phyloP scores from a whole-genome alignment of 768 basidiomycete species.

The Leccinum disarticulatum region DNA sequence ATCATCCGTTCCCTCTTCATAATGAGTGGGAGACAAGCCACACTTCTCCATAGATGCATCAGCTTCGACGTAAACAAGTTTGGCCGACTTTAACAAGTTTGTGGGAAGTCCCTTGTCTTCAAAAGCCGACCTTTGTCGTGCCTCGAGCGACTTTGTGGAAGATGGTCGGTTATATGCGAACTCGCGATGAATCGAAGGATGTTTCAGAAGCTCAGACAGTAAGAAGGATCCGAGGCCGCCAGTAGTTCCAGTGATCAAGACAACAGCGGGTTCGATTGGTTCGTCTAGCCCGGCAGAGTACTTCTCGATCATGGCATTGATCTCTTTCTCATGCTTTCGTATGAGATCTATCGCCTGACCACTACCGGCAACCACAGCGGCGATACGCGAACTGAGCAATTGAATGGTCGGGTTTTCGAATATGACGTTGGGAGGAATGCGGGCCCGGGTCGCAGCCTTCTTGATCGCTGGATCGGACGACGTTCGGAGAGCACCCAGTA shows the following conservation, averaged over 20 bases:
- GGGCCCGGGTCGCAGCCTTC: constrained; percentile 16
- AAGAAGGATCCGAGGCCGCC: constrained; percentile 41
- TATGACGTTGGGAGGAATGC: constrained; percentile 35
- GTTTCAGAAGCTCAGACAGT: constrained; percentile 29
- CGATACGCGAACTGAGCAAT: constrained; percentile 30
- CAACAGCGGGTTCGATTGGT: constrained; percentile 20
- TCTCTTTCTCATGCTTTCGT: constrained; percentile 19
- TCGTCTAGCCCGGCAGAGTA: constrained; percentile 29
- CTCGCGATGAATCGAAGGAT: constrained; percentile 23
- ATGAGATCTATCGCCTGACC: not conserved
- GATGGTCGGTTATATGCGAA: constrained; percentile 37
- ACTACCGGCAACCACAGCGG: constrained; percentile 4
- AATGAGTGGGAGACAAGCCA: constrained; percentile 26
- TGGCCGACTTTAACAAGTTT: constrained; percentile 26
- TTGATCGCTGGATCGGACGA: constrained; percentile 30
- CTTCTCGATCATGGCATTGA: constrained; percentile 42
- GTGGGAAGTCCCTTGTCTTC: constrained; percentile 31
- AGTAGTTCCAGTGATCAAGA: constrained; percentile 42
- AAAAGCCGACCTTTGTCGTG: constrained; percentile 32
- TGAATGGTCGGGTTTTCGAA: constrained; percentile 42
- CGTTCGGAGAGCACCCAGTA: constrained; percentile 28
- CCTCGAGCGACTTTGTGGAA: constrained; percentile 10
- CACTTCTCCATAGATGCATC: constrained; percentile 30
- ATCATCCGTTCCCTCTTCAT: constrained; percentile 99
- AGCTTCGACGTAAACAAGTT: constrained; percentile 37